Evolutionary conservation across 2,329 filamentous ascomycete genomes (phyloP), one percentile per base, ranked within the genome.

Genomic region (Sporothrix dimorphospora): DNA sequence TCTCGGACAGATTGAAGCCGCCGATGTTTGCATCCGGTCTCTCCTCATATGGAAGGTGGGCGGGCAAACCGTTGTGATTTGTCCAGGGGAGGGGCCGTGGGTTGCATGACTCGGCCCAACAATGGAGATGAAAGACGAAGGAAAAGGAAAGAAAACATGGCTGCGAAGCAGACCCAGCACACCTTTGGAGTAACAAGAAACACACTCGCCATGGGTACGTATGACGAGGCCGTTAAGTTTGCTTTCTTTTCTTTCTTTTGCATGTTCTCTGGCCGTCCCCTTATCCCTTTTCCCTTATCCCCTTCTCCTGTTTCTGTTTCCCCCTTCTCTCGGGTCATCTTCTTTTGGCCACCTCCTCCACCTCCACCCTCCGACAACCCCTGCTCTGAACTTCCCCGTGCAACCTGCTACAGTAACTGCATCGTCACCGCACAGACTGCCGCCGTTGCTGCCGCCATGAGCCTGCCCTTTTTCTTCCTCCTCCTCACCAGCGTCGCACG

Each of bases 341-440:
- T 30, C 40, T 30, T 66, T 47, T 66, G 40, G 61, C 14, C 24
- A 30, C 42, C 42, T 47, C 61, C 61, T 47, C 61, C 61, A 30
- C 42, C 63, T 34, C 40, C 42, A 19, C 42, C 24, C 42, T n/a
- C 24, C 16, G 40, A 9, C 61, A n/a, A 49, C 55, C 69, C 69
- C 47, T 38, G 59, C n/a, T 12, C 21, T 30, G 38, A 4, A n/a
- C 49, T 51, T 55, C 47, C 24, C 53, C 45, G 27, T 61, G 57
- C 19, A 49, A 45, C 53, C 24, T 72, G 71, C 38, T 61, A 66
- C 71, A 72, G 14, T 24, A 55, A 72, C 24, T 70, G 57, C 67
- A 69, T 72, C 53, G 65, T 63, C 30, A 51, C 47, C 68, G 67
- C 71, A 72, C 67, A 59, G 71, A 66, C 71, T 65, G 67, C 71